A percentile compares a stretch with the other conserved stretches of the same genome.
phyloP scores from a whole-genome alignment of 768 basidiomycete species.

The Lentinula lateritia region DNA sequence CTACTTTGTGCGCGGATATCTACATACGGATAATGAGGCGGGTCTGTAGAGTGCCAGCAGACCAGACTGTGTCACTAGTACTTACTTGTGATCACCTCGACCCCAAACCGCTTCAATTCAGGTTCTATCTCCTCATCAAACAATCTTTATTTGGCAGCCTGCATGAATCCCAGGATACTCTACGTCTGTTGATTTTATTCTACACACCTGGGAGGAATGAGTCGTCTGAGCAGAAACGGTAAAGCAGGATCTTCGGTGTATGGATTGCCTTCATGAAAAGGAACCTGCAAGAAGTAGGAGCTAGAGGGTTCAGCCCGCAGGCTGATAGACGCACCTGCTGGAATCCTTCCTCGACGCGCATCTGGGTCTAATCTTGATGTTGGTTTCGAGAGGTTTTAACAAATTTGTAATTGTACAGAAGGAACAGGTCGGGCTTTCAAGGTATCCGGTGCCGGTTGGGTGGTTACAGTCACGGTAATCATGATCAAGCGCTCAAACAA shows the following conservation, averaged over 20 bases:
- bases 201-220: slow-evolving; percentile 41
- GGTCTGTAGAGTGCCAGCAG: not conserved
- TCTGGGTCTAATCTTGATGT: slow-evolving; percentile 13
- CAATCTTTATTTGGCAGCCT: slow-evolving; percentile 23
- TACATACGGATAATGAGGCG: slow-evolving; percentile 16
- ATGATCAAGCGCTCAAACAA: no score
- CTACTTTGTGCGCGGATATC: slow-evolving; percentile 50
- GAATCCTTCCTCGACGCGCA: slow-evolving; percentile 67
- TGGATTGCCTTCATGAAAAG: slow-evolving; percentile 52
- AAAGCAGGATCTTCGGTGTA: slow-evolving; percentile 60
- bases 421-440: not conserved
- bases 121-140: slow-evolving; percentile 41
- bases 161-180: not conserved
- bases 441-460: no score
- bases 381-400: no score
- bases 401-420: not conserved
- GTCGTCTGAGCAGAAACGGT: slow-evolving; percentile 51
- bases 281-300: slow-evolving; percentile 30
- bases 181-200: not conserved
- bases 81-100: slow-evolving; percentile 48
- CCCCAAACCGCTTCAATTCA: slow-evolving; percentile 57
- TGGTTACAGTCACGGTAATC: no score
- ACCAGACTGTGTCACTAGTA: not conserved
- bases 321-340: slow-evolving; percentile 38
- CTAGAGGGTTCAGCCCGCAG: not conserved